Percentiles rank a stretch among this genome's conserved stretches.
Conservation (phyloP, 2,329 filamentous ascomycete genomes). For the Aspergillus ochraceus region DNA sequence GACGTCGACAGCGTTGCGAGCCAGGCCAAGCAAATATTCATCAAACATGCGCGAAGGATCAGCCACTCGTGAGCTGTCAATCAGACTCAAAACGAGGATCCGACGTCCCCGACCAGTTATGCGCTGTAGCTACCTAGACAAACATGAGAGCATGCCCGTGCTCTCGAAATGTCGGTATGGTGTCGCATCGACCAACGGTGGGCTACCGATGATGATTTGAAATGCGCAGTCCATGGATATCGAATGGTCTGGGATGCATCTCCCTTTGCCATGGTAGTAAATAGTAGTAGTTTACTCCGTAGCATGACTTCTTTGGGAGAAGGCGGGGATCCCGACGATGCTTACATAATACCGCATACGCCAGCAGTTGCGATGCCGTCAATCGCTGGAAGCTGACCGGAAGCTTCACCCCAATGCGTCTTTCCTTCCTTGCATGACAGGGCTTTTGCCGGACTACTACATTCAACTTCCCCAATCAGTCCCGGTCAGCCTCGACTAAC, state of each 20-base stretch:
- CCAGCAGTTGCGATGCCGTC: not conserved
- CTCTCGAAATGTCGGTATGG: not conserved
- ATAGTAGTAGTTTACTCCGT: too few relatives aligned
- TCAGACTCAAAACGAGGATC: not conserved
- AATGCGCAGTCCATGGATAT: not conserved
- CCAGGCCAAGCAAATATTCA: not conserved
- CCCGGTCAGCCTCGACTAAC: conserved; percentile 5
- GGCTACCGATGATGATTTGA: not conserved
- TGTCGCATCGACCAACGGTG: too few relatives aligned
- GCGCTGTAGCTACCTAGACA: not conserved
- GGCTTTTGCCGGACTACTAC: not conserved
- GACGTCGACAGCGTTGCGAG: too few relatives aligned
- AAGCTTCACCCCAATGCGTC: not conserved
- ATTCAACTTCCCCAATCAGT: not conserved
- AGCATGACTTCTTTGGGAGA: too few relatives aligned
- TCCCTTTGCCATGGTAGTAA: too few relatives aligned
- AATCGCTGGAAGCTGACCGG: not conserved
- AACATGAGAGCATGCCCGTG: not conserved
- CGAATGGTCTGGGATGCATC: too few relatives aligned
- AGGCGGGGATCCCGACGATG: not conserved
- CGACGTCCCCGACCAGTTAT: not conserved
- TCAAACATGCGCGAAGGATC: not conserved
- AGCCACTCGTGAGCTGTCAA: not conserved
- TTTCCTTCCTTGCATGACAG: not conserved
- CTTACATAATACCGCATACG: not conserved